Conservation (phyloP, 2,329 filamentous ascomycete genomes). For the Cladosporium sp. region DNA sequence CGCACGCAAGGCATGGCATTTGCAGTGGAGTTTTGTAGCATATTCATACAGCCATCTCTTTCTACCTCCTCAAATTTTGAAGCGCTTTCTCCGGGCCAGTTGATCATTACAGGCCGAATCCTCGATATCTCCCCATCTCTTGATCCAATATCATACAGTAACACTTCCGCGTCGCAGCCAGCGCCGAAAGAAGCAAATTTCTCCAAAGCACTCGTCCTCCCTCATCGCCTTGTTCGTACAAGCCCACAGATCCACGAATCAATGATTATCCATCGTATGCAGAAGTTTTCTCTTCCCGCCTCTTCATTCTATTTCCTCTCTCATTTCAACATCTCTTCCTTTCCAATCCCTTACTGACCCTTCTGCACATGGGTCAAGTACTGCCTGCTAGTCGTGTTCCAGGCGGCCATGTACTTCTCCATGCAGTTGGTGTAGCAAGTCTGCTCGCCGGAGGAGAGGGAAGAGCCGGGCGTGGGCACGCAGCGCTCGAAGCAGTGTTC, state of each 20-base stretch:
- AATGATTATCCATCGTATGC: too few relatives aligned
- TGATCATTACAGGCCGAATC: conserved; percentile 1
- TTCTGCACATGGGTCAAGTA: conserved; percentile 48
- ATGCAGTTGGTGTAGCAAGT: conserved; percentile 50
- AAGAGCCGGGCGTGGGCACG: conserved; percentile 48
- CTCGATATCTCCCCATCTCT: not conserved
- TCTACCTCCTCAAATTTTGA: not conserved
- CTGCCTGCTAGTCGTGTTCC: conserved; percentile 49
- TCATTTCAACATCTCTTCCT: not conserved
- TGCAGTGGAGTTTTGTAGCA: conserved; percentile 2
- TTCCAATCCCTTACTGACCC: conserved; percentile 16
- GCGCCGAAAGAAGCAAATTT: too few relatives aligned
- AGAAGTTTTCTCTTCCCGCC: too few relatives aligned
- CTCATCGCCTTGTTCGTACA: too few relatives aligned
- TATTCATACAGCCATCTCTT: conserved; percentile 1
- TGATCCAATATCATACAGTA: conserved; percentile 10
- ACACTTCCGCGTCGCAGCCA: too few relatives aligned
- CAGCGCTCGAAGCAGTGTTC: conserved; percentile 55
- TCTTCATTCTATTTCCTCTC: not conserved
- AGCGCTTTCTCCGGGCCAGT: not conserved
- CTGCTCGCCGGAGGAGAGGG: conserved; percentile 47
- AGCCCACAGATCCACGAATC: too few relatives aligned
- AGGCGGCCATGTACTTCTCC: conserved; percentile 54
- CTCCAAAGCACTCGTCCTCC: too few relatives aligned
- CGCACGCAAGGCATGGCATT: not conserved